Base-by-base conservation (phyloP, 176 grass and related monocot genomes). In the Musa schizocarpa region DNA sequence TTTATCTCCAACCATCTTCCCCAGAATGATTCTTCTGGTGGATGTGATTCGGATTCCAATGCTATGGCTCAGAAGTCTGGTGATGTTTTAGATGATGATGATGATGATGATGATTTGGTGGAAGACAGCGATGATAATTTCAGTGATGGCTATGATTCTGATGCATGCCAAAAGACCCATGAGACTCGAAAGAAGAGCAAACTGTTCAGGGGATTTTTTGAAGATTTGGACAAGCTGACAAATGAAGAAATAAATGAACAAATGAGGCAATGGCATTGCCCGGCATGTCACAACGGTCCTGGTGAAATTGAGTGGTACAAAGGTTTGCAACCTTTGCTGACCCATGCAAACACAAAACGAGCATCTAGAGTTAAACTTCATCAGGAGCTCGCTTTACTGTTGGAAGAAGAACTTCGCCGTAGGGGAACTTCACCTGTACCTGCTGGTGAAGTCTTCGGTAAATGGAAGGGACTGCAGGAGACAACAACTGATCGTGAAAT, bases 291-390 rank as follows among this genome's bases (percentile, higher is more conserved):
- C 74, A 93, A 98, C 27, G 95, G 90, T 69, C 95, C 95, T 78
- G 90, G 95, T 80, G 90, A 86, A 49, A 94, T 98, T 48, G 86
- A 84, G 0, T 98, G 95, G 90, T 98, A 89, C 78, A 91, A 85
- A 80, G 95, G 95, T 52, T 78, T 98, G 57, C 90, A 93, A 64
- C 85, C 88, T 74, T 81, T 98, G 53, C 78, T 87, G 78, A 86
- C 76, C 50, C 90, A 98, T 86, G 88, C 88, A 57, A 98, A 72
- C 53, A 98, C 90, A 24, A 98, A 98, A 80, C 88, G 90, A 52
- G 64, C 90, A 48, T 82, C 50, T 50, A 88, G 84, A 54, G 90
- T 98, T 57, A 98, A 82, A 74, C 86, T 87, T 26, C 95, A 98
- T 24, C 80, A 90, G 63, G 90, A 98, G 67, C 86, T 98, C 49